Evolutionary conservation across 1,139 yeast genomes (phyloP).

Genomic region (Taphrina sp.): DNA sequence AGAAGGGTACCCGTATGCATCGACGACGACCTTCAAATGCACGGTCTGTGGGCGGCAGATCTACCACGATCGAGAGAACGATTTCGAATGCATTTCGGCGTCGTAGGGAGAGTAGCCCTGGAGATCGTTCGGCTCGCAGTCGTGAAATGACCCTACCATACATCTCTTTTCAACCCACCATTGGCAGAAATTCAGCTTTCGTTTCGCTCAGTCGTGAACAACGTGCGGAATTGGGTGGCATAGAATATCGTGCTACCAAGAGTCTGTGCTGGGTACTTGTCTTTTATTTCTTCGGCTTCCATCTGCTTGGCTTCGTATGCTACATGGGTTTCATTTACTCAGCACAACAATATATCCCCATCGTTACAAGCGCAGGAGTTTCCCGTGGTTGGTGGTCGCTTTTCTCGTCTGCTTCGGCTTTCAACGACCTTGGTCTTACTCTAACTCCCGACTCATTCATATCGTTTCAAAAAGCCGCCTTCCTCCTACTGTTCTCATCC

Average conservation of each 20-base stretch:
- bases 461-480: slow-evolving; percentile 30
- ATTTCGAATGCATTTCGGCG: slow-evolving; percentile 33
- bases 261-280: slow-evolving; percentile 46
- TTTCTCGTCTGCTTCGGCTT: slow-evolving; percentile 73
- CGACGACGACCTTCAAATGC: slow-evolving; percentile 14
- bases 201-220: slow-evolving; percentile 77
- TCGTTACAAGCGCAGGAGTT: slow-evolving; percentile 56
- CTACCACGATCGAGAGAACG: slow-evolving; percentile 40
- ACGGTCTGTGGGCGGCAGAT: slow-evolving; percentile 35
- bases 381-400: slow-evolving; percentile 90
- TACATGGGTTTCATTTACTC: slow-evolving; percentile 64
- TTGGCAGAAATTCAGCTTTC: slow-evolving; percentile 96
- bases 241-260: slow-evolving; percentile 87
- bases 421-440: slow-evolving; percentile 70
- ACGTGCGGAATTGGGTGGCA: slow-evolving; percentile 94
- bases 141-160: slow-evolving; percentile 35
- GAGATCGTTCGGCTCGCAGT: slow-evolving; percentile 4
- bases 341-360: slow-evolving; percentile 45
- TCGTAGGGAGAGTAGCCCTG: slow-evolving; percentile 31
- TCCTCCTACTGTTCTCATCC: slow-evolving; percentile 32
- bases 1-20: slow-evolving; percentile 2
- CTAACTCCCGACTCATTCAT: slow-evolving; percentile 34
- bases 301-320: slow-evolving; percentile 55
- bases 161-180: slow-evolving; percentile 61
- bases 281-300: slow-evolving; percentile 29